Conservation (phyloP, 2,329 filamentous ascomycete species). For the Botrytis aclada region DNA sequence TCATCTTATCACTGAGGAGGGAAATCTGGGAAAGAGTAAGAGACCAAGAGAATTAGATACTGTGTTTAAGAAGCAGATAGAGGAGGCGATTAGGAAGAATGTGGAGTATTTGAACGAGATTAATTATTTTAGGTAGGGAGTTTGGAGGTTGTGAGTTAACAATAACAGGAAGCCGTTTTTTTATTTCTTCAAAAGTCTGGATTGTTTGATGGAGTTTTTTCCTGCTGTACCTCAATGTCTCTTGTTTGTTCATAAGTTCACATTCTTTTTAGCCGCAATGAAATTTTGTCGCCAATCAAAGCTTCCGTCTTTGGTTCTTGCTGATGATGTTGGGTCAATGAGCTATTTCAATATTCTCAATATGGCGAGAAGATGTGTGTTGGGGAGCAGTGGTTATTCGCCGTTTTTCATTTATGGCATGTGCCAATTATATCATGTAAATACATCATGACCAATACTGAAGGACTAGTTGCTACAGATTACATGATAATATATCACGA, state of each 20-base stretch:
- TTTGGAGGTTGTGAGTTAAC: not conserved
- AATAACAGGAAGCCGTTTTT: not conserved
- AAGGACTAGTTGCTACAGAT: not conserved
- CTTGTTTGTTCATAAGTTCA: not conserved
- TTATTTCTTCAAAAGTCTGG: not conserved
- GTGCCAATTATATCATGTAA: not conserved
- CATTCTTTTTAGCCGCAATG: too few species aligned
- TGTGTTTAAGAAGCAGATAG: not conserved
- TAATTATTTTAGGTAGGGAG: not conserved
- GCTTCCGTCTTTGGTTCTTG: not conserved
- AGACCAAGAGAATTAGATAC: not conserved
- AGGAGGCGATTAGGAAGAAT: slow-evolving; percentile 9
- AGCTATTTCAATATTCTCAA: not conserved
- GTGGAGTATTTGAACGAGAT: slow-evolving; percentile 11
- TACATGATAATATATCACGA: not conserved
- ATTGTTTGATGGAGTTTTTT: not conserved
- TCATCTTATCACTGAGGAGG: slow-evolving; percentile 7
- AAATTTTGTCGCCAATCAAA: not conserved
- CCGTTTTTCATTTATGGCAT: not conserved
- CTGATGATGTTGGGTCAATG: not conserved
- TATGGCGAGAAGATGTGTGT: not conserved
- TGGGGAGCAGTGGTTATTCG: not conserved
- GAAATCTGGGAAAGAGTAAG: slow-evolving; percentile 3
- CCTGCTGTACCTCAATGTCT: not conserved
- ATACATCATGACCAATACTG: not conserved